Evolutionary conservation across 2,329 filamentous ascomycete species (phyloP).

Genomic region (Aspergillus sp.): DNA sequence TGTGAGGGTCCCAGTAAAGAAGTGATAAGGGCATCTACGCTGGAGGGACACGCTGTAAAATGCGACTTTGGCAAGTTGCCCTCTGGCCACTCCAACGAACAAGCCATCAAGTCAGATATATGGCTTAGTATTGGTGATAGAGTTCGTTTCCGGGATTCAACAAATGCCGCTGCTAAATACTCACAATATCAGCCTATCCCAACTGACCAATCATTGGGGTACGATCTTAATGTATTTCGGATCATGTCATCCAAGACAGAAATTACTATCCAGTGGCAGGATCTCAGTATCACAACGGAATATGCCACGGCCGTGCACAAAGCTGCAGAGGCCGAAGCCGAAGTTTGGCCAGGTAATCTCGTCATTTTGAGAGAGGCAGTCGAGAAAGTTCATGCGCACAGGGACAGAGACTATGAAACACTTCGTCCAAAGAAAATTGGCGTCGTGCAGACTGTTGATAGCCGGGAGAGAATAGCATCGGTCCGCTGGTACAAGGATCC

Average conservation of each 20-base stretch:
- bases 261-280: conserved; percentile 57
- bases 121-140: conserved; percentile 42
- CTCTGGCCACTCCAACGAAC: background rate
- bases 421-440: conserved; percentile 46
- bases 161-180: conserved; percentile 50
- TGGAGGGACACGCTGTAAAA: conserved; percentile 12
- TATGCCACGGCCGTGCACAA: conserved; percentile 36
- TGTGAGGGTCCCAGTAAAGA: conserved; percentile 3
- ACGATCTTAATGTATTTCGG: conserved; percentile 55
- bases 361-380: conserved; percentile 43
- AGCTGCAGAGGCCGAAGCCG: conserved; percentile 39
- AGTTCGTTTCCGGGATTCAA: conserved; percentile 53
- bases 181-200: conserved; percentile 42
- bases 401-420: background rate
- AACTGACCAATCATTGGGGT: conserved; percentile 46
- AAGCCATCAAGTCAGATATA: conserved; percentile 13
- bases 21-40: conserved; percentile 14
- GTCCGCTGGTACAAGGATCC: conserved; percentile 50
- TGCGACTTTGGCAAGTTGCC: conserved; percentile 21
- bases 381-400: conserved; percentile 7
- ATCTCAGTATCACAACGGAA: conserved; percentile 47
- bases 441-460: conserved; percentile 53
- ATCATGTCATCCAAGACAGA: conserved; percentile 46
- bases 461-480: conserved; percentile 51
- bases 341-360: conserved; percentile 56